Percentiles rank a stretch among this genome's conserved stretches.
Conservation (phyloP, 371 early-diverging fungal species). For the Lichtheimia ornata region DNA sequence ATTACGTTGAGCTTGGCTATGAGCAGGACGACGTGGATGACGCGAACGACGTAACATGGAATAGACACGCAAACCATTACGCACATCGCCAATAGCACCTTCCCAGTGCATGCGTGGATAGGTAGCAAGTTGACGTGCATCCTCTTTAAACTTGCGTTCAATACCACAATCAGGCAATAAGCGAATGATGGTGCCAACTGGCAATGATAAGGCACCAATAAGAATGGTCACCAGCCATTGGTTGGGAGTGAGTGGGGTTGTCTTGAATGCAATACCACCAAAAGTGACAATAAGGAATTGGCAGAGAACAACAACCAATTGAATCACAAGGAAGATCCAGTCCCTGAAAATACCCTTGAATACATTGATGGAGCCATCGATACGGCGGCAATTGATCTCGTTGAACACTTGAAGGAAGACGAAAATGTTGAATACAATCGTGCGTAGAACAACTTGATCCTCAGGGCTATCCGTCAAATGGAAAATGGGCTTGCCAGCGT, state of each 20-base stretch:
- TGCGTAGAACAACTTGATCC: constrained; percentile 60
- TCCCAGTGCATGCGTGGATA: constrained; percentile 63
- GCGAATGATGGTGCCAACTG: constrained; percentile 77
- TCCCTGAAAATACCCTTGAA: constrained; percentile 82
- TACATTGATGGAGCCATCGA: constrained; percentile 79
- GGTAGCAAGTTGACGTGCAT: constrained; percentile 53
- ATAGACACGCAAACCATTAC: constrained; percentile 49
- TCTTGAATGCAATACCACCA: constrained; percentile 90
- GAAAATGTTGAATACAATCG: constrained; percentile 94
- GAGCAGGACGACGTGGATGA: constrained; percentile 13
- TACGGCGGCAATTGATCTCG: constrained; percentile 82
- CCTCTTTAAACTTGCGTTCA: constrained; percentile 54
- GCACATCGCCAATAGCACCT: constrained; percentile 54
- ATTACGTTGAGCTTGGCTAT: constrained; percentile 9
- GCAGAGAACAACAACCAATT: constrained; percentile 66
- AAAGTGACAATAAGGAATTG: constrained; percentile 88
- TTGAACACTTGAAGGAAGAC: constrained; percentile 96
- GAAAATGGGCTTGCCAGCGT: constrained; percentile 68
- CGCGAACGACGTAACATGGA: constrained; percentile 50
- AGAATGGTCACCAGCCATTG: constrained; percentile 85
- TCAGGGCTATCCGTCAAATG: constrained; percentile 45
- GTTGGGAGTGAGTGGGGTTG: constrained; percentile 60
- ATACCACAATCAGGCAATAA: constrained; percentile 68
- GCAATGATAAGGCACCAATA: constrained; percentile 83
- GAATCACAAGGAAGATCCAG: constrained; percentile 74